phyloP scores from a whole-genome alignment of 176 grass and related monocot genomes.

The Juncus effusus region DNA sequence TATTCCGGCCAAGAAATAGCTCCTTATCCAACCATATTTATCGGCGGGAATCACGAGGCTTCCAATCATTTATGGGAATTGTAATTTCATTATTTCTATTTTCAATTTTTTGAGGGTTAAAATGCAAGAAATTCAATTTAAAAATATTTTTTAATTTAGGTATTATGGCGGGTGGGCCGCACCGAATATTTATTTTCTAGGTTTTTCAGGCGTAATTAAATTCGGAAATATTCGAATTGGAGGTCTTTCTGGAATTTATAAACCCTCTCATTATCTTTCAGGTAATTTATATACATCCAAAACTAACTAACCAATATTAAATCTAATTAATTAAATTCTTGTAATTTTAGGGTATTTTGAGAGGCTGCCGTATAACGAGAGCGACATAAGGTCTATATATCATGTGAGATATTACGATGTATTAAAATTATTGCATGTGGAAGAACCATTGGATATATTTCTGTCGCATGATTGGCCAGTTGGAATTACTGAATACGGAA shows the following conservation, averaged over 20 bases:
- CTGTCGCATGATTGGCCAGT: constrained; percentile 97
- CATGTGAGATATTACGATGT: constrained; percentile 88
- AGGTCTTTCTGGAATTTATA: constrained; percentile 89
- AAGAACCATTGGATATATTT: constrained; percentile 88
- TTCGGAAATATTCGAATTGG: constrained; percentile 93
- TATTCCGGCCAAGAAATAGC: constrained; percentile 78
- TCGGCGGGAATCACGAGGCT: constrained; percentile 85
- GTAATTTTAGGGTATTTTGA: constrained; percentile 60
- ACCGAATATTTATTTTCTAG: constrained; percentile 90
- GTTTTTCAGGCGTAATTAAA: constrained; percentile 79
- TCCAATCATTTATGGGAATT: constrained; percentile 95
- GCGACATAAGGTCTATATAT: constrained; percentile 60
- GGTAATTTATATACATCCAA: constrained; percentile 25
- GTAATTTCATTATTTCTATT: constrained; percentile 40
- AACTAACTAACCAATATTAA: background rate
- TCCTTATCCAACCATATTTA: constrained; percentile 83
- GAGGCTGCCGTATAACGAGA: constrained; percentile 65
- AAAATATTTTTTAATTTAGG: constrained; percentile 18
- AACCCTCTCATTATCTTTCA: constrained; percentile 40
- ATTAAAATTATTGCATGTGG: constrained; percentile 70
- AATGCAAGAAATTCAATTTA: background rate
- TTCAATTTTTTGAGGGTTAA: no score
- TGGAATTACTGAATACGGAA: constrained; percentile 90
- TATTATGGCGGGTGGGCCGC: constrained; percentile 97
- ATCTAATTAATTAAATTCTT: background rate